A percentile compares a stretch with the other conserved stretches of the same genome.
Conservation (phyloP, 2,329 filamentous ascomycete species). For the Lasiodiplodia citricola region DNA sequence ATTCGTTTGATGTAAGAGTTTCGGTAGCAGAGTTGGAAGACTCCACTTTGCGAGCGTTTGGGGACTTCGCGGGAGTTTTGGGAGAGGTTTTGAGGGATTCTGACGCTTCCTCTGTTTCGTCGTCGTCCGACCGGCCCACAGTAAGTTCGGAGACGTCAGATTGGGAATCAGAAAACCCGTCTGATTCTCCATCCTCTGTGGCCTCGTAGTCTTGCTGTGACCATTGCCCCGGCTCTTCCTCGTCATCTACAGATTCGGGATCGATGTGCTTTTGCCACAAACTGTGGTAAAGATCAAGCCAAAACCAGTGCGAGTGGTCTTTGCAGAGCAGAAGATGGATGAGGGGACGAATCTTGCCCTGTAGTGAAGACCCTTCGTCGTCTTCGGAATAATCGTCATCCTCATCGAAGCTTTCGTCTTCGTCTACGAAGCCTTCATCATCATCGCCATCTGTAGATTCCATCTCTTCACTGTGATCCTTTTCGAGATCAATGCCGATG, state of each 20-base stretch:
- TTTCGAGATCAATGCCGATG: not conserved
- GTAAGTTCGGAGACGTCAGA: not conserved
- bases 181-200: not conserved
- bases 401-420: not conserved
- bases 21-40: not conserved
- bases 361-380: not conserved
- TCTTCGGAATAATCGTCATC: not conserved
- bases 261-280: not conserved
- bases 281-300: not conserved
- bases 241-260: not conserved
- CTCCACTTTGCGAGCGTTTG: not conserved
- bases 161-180: not conserved
- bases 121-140: not conserved
- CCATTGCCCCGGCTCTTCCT: not conserved
- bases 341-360: not conserved
- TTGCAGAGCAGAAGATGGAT: not conserved
- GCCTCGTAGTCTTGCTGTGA: not conserved
- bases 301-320: not conserved
- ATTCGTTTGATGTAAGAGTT: not conserved
- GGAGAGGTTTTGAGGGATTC: not conserved
- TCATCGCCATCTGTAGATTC: not conserved
- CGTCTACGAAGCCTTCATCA: not conserved
- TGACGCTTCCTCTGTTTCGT: too few species aligned
- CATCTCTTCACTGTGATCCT: not conserved
- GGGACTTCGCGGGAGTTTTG: not conserved